These are phyloP conservation scores for Colletotrichum echinochloae DNA, from an alignment of 2,329 filamentous ascomycete species.

Conservation along the genomic window DNA sequence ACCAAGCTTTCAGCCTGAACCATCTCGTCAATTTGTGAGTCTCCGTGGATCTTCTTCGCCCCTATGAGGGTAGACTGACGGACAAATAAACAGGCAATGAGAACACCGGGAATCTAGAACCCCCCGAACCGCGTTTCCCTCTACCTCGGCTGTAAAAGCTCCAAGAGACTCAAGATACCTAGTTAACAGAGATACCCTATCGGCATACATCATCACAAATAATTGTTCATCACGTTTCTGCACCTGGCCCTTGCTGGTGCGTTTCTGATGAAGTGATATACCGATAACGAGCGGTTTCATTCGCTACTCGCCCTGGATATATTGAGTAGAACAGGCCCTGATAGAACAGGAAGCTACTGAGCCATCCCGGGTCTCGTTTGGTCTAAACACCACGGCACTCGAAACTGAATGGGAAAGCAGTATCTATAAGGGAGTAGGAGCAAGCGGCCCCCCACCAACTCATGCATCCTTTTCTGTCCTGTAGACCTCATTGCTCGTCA, in stretches of 20 bases:
- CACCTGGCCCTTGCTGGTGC: not conserved
- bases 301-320: not conserved
- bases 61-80: not conserved
- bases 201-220: too few species aligned
- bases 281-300: not conserved
- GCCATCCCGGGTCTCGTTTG: too few species aligned
- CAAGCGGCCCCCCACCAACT: not conserved
- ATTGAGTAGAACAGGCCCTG: too few species aligned
- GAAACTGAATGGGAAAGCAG: not conserved
- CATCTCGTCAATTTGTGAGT: not conserved
- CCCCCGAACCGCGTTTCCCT: not conserved
- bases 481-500: not conserved
- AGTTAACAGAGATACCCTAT: not conserved
- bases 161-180: not conserved
- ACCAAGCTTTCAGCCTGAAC: not conserved
- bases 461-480: not conserved
- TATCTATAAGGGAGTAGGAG: not conserved
- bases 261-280: not conserved
- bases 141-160: too few species aligned
- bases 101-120: not conserved
- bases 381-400: not conserved
- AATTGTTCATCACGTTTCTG: too few species aligned
- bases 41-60: not conserved
- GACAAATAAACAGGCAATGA: not conserved
- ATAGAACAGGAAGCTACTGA: not conserved